Base-by-base conservation (phyloP, 176 grass and related monocot species). In the Phragmites australis region DNA sequence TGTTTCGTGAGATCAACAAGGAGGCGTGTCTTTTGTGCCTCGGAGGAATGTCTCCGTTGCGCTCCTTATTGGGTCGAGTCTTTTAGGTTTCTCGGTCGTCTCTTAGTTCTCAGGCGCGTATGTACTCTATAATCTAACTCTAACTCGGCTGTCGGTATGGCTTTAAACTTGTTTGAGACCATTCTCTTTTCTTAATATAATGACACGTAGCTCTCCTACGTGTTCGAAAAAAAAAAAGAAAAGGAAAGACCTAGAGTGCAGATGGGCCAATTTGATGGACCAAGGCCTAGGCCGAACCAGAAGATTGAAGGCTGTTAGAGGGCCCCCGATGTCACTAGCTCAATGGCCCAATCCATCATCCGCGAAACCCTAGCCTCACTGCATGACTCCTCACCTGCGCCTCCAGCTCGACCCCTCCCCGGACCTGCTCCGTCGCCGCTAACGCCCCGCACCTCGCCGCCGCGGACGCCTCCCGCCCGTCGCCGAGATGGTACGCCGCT, bases 401-500 rank as follows among this genome's bases (percentile, higher is more conserved):
- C 10, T 9, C 45, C 8, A 10, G 0, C 45, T 15, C 69, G 52
- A 63, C 1, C 45, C 57, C 29, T 19, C 76, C 19, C 21, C 26
- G 37, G 70, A 69, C 59, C 43, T 43, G 18, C 81, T 68, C 86
- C 68, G 74, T 74, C 80, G 47, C 55, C 76, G 30, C 61, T 17
- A 9, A 34, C 53, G 22, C 54, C 26, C 10, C 54, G 58, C 26
- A 16, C 26, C 27, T 61, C 8, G 40, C 53, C 4, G 17, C 31
- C 8, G 21, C 75, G 25, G 37, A 5, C 43, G 44, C 61, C 40
- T 14, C 57, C 42, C 21, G 13, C 26, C 76, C 62, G 26, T 79
- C 87, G 69, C 68, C 81, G 69, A 55, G 53, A 89, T 89, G 87
- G 87, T 89, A 84, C 52, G 81, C 9, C 2, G 17, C 75, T 39